A percentile compares a stretch with the other conserved stretches of the same genome.
Conservation (phyloP, 306 rosid species). For the Notholithocarpus densiflorus region DNA sequence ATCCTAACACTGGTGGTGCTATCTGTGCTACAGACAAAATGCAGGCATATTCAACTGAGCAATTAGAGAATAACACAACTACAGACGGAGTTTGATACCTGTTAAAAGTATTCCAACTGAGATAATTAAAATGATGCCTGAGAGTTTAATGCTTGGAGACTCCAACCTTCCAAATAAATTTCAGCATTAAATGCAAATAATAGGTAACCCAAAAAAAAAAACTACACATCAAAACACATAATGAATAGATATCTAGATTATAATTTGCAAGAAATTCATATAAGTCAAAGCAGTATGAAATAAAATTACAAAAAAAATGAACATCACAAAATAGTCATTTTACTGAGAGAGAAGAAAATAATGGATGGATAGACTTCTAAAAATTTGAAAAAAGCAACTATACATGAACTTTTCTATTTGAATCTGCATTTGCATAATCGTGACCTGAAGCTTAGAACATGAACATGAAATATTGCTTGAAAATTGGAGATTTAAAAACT, state of each 20-base stretch:
- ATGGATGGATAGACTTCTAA: background rate
- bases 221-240: background rate
- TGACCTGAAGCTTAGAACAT: background rate
- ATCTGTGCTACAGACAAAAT: constrained; percentile 16
- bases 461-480: background rate
- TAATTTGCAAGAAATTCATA: background rate
- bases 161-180: constrained; percentile 74
- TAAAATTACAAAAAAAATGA: background rate
- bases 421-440: background rate
- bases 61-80: background rate
- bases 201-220: constrained; percentile 11
- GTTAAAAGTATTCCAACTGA: constrained; percentile 85
- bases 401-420: background rate
- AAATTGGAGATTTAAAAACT: background rate
- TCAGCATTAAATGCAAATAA: constrained; percentile 28
- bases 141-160: constrained; percentile 72
- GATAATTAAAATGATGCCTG: constrained; percentile 82
- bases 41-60: constrained; percentile 13
- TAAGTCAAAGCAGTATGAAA: background rate
- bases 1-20: background rate
- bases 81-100: constrained; percentile 42
- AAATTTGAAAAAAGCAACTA: background rate
- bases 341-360: background rate
- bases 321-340: background rate
- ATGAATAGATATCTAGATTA: background rate